phyloP scores from a whole-genome alignment of 768 basidiomycete genomes.

The Tephrocybe sp. region DNA sequence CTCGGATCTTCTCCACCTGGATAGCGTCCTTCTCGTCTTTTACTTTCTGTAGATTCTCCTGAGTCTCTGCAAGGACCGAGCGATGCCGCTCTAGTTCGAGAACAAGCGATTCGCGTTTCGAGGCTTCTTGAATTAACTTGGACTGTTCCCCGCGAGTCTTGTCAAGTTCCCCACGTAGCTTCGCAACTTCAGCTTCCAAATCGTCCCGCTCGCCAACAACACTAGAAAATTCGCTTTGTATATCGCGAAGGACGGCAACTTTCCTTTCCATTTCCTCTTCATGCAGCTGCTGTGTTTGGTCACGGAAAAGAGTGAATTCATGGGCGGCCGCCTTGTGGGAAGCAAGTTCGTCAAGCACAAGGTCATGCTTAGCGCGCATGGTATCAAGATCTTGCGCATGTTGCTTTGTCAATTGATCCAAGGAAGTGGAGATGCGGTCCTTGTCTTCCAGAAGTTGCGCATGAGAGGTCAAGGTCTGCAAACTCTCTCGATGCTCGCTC shows the following conservation, averaged over 20 bases:
- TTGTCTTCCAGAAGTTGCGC: slow-evolving; percentile 41
- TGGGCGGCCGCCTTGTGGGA: slow-evolving; percentile 51
- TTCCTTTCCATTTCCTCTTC: slow-evolving; percentile 53
- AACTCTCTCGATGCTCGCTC: slow-evolving; percentile 5
- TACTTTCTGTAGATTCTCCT: slow-evolving; percentile 71
- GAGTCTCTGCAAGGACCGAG: slow-evolving; percentile 70
- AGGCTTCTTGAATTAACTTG: slow-evolving; percentile 65
- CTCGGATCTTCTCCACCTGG: slow-evolving; percentile 66
- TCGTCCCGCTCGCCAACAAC: slow-evolving; percentile 43
- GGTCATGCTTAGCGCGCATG: slow-evolving; percentile 45
- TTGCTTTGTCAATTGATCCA: slow-evolving; percentile 47
- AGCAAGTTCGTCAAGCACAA: slow-evolving; percentile 57
- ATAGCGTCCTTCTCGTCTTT: slow-evolving; percentile 82
- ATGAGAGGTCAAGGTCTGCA: slow-evolving; percentile 2
- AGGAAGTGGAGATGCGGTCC: slow-evolving; percentile 35
- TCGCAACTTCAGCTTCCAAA: slow-evolving; percentile 43
- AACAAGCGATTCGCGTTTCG: slow-evolving; percentile 70
- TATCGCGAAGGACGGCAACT: slow-evolving; percentile 35
- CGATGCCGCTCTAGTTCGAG: slow-evolving; percentile 78
- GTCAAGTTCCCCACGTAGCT: slow-evolving; percentile 58
- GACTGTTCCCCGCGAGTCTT: slow-evolving; percentile 56
- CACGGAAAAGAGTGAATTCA: slow-evolving; percentile 46
- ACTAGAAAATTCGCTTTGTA: slow-evolving; percentile 49
- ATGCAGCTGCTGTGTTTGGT: slow-evolving; percentile 37
- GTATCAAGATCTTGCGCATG: slow-evolving; percentile 47